These are phyloP conservation scores for Phyllosticta citriasiana DNA, from an alignment of 2,329 filamentous ascomycete species.

Conservation along the genomic window DNA sequence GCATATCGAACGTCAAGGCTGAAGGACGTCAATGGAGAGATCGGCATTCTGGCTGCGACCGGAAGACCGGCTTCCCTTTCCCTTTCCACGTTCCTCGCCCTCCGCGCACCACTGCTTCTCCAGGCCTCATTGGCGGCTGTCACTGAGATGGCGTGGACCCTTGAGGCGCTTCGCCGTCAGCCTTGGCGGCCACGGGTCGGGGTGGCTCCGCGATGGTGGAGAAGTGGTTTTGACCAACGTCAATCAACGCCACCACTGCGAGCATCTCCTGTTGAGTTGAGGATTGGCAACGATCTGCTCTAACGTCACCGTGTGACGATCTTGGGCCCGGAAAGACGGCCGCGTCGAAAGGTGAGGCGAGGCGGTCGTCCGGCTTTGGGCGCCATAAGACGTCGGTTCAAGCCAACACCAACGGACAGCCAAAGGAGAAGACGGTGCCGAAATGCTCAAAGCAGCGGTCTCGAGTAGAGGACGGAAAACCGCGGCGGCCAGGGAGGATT, in stretches of 20 bases:
- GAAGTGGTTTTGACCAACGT: neutral
- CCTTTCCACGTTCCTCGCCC: neutral
- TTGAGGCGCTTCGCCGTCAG: neutral
- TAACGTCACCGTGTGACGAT: neutral
- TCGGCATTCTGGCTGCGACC: neutral
- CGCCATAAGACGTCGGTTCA: neutral
- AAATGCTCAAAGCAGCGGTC: neutral
- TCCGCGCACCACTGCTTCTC: neutral
- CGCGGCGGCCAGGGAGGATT: neutral
- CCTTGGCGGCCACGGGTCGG: neutral
- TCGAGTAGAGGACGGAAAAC: neutral
- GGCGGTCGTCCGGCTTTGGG: neutral
- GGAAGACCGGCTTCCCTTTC: neutral
- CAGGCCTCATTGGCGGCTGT: neutral
- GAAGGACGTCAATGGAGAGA: neutral
- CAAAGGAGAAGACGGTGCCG: neutral
- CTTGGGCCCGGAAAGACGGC: neutral
- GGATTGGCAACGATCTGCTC: neutral
- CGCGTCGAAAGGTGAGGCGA: neutral
- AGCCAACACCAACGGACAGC: neutral
- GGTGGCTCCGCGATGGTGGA: neutral
- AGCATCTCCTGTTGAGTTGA: neutral
- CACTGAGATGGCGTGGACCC: neutral
- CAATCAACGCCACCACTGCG: neutral
- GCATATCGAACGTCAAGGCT: neutral